Base-by-base conservation (phyloP, 305 asterid species). In the Nicotiana rustica region DNA sequence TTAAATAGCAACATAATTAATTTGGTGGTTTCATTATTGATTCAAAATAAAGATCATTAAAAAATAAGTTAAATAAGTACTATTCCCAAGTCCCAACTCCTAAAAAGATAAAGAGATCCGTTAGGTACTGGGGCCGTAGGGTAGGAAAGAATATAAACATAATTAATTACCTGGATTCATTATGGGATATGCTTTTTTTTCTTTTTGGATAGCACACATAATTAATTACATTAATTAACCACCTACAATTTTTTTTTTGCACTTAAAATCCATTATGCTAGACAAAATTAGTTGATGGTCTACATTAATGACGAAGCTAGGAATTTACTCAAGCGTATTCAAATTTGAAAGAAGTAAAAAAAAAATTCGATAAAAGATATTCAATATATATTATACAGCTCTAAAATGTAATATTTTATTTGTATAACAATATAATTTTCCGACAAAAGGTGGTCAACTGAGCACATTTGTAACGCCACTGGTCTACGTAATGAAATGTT, bases 191-290 rank as follows among this genome's bases (percentile, higher is more conserved):
- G 49, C 47, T 18, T 18, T 8, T 4, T 66, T n/a, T 36, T 36
- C 31, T 68, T 36, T 68, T 68, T n/a, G 55, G 15, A 35, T 36
- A 18, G 59, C 0, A 69, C 35, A 18, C 2, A 18, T 5, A 70
- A 70, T 41, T 49, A 70, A 70, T 38, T 38, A 69, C 4, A 70
- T 18, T 70, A 70, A 41, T 68, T 70, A 70, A 38, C 57, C 33
- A 38, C 77, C n/a, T n/a, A 14, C 15, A 33, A 67, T 36, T 2
- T 3, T 52, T 41, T 41, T 18, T 6, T 70, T 56, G 10, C 21
- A 67, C 33, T 19, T 14, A 70, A 38, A 12, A 47, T 12, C 19
- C 33, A 71, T 52, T 1, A 49, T 47, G 44, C 25, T 75, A n/a
- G 10, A 15, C 9, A 52, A 52, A 14, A 49, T 52, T 52, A 29